Evolutionary conservation across 805 yeast species (phyloP), one percentile per base, ranked within the genome.

Genomic region (Candida stauntonica): DNA sequence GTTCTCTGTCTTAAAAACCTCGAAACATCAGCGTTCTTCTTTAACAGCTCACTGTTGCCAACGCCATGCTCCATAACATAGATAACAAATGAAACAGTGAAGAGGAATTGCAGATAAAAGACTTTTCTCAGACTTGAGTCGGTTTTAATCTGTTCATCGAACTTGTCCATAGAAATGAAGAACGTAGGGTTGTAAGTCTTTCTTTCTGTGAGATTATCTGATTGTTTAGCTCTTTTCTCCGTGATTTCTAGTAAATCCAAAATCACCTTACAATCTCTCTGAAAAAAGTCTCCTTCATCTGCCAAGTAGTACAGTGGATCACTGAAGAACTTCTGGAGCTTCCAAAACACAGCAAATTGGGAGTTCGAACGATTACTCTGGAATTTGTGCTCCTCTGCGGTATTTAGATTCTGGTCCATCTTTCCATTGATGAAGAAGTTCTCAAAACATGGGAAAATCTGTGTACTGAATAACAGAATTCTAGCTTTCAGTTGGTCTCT

Each of bases 401-500:
- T 45, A 32, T 45, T 44, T 11, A 24, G 14, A 26, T 53, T 54
- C 5, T 29, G 31, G 8, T 43, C 42, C 20, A 42, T 47, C 12
- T 28, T 39, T 15, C 40, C 41, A 29, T 54, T 54, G 15, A 38
- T 39, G 9, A 53, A 20, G 9, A 17, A 34, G 17, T 32, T 21
- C 7, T 43, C 36, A 29, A 39, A 40, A 0, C 31, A 29, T 13
- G 47, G 45, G 38, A 46, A 54, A 7, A 51, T 35, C 7, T 38
- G 32, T 4, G 46, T 23, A 0, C 48, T 43, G 14, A 54, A 38
- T 3, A 33, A n/a, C 7, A 54, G 32, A 1, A 54, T 18, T 23
- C 46, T 50, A 2, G 39, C 26, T 30, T 46, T 51, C 12, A 53
- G 26, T 0, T 45, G 4, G 20, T 53, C 58, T 20, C 53, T 40